Base-by-base conservation (phyloP, 2,329 filamentous ascomycete species). In the Exophiala viscosa region DNA sequence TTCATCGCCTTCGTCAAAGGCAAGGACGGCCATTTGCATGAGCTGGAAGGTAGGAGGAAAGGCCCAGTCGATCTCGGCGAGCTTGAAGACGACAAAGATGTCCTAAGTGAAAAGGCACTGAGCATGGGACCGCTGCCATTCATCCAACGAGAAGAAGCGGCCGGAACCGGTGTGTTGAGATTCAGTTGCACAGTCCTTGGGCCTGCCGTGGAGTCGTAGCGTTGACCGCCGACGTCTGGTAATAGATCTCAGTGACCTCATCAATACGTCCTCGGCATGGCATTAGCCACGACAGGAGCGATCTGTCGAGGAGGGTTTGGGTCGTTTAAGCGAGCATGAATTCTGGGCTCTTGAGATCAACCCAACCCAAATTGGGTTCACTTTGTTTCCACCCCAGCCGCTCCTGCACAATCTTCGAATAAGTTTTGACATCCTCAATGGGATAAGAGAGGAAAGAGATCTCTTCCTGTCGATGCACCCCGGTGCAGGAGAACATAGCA, bases 331-430 rank as follows among this genome's bases (percentile, higher is more conserved):
- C 44, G 15, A 59, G 53, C 6, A 70, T 49, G 40, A 64, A 67
- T 39, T 72, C 69, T 0, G 69, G 70, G 17, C 64, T 67, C 52
- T 66, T 68, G 38, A 72, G 59, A 57, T 72, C 70, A 13, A 73
- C 67, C 69, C 70, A 73, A 1, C 70, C 70, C 28, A 72, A 50
- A 48, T 72, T 72, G 14, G 69, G 70, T 49, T 72, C 69, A 31
- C 65, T 67, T 49, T 72, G 68, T 53, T 68, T 70, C 69, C 69
- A 72, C 1, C 69, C 70, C 42, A 72, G 50, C 17, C 69, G 62
- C 14, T 71, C 66, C 35, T 66, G 65, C 13, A 71, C 69, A 3
- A 72, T 45, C 43, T 65, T 62, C 6, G 69, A 69, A 48, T 68
- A 72, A 4, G 61, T 66, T 59, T 65, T 70, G 41, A 72, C 69